Evolutionary conservation across 345 rosid species (phyloP).

Genomic region (Salix caprea): DNA sequence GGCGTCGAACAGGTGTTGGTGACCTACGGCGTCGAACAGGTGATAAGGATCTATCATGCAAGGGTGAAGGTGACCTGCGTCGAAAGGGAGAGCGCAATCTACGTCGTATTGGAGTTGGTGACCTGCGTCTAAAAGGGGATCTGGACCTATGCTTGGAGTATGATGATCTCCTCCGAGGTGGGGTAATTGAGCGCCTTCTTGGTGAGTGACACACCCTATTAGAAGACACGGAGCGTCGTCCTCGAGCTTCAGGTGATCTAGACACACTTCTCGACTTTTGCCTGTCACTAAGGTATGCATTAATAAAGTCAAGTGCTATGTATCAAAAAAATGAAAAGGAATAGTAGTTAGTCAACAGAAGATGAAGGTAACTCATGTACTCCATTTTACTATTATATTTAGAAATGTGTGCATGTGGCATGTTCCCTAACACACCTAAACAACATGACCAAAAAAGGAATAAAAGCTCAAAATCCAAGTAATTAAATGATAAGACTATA

Average conservation of each 20-base stretch:
- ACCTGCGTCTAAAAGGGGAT: slow-evolving; percentile 27
- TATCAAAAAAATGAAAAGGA: background rate
- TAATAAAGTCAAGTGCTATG: slow-evolving; percentile 8
- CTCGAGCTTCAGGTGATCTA: slow-evolving; percentile 44
- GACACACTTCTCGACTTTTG: slow-evolving; percentile 68
- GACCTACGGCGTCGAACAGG: slow-evolving; percentile 30
- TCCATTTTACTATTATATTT: background rate
- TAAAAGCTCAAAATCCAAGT: background rate
- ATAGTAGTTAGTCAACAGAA: background rate
- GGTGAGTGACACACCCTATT: slow-evolving; percentile 33
- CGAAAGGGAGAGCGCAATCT: slow-evolving; percentile 37
- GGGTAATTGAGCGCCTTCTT: slow-evolving; percentile 39
- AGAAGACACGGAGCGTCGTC: slow-evolving; percentile 35
- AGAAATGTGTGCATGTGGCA: background rate
- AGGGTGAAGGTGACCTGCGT: slow-evolving; percentile 21
- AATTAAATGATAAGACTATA: slow-evolving; percentile 3
- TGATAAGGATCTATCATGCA: slow-evolving; percentile 2
- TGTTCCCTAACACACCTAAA: background rate
- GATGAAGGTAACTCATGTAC: background rate
- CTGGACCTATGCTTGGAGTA: slow-evolving; percentile 52
- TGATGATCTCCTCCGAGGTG: slow-evolving; percentile 44
- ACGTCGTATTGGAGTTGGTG: slow-evolving; percentile 25
- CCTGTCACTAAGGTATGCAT: slow-evolving; percentile 28
- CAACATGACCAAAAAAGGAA: background rate
- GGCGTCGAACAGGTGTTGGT: slow-evolving; percentile 26